These are phyloP conservation scores for Spirogloea muscicola DNA, from an alignment of 139 green algal species.

Conservation along the genomic window DNA sequence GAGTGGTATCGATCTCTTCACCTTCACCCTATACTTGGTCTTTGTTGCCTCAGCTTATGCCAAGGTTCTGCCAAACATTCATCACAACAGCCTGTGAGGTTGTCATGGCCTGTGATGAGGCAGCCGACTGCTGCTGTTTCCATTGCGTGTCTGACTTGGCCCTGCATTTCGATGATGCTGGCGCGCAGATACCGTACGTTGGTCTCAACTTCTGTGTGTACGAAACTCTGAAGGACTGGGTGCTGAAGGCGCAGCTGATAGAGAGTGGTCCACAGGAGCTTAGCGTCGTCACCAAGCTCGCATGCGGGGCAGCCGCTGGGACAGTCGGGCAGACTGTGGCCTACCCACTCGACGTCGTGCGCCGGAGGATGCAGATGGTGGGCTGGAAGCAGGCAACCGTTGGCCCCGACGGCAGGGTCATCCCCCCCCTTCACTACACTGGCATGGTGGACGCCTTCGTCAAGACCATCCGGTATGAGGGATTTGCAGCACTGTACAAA, in stretches of 20 bases:
- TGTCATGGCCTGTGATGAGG: neutral
- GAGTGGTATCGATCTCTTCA: conserved; percentile 58
- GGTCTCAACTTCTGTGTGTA: conserved; percentile 98
- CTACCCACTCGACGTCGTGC: conserved; percentile 95
- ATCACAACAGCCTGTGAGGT: no score
- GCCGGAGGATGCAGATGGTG: conserved; percentile 83
- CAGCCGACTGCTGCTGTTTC: neutral
- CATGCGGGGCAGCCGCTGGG: conserved; percentile 85
- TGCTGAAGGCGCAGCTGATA: conserved; percentile 5
- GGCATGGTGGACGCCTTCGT: conserved; percentile 97
- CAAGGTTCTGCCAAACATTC: no score
- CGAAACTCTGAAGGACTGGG: conserved; percentile 82
- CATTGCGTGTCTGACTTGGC: neutral
- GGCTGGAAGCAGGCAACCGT: conserved; percentile 38
- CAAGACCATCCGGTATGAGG: conserved; percentile 92
- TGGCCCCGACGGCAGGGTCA: conserved; percentile 69
- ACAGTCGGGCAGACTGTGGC: conserved; percentile 92
- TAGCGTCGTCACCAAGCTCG: conserved; percentile 71
- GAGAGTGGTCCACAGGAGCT: conserved; percentile 58
- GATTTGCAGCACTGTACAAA: conserved; percentile 79
- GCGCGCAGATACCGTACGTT: conserved; percentile 92
- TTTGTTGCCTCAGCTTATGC: neutral
- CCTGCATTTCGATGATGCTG: no score
- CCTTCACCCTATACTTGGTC: neutral
- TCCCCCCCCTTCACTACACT: conserved; percentile 63